Conservation (phyloP, 2,329 filamentous ascomycete genomes). For the Pseudogymnoascus sp. region DNA sequence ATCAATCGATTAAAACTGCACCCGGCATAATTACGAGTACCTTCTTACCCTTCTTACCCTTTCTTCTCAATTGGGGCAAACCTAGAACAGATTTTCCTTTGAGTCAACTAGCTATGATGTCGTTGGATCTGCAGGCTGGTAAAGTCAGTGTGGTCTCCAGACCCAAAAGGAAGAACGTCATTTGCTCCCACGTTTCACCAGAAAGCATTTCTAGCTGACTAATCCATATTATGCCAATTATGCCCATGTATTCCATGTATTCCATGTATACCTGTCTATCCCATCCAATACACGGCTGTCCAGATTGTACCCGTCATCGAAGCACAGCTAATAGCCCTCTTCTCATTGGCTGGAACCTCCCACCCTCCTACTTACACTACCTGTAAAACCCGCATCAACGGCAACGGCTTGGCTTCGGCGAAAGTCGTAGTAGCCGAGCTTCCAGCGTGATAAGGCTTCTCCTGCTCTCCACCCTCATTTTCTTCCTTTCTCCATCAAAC, state of each 20-base stretch:
- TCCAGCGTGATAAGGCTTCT: constrained; percentile 9
- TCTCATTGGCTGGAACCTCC: neutral
- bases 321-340: neutral
- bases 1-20: neutral
- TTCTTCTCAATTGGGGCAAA: neutral
- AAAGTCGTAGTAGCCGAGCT: constrained; percentile 10
- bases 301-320: constrained; percentile 8
- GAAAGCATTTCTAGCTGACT: neutral
- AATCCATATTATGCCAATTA: constrained; percentile 2
- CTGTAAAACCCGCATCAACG: constrained; percentile 9
- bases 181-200: constrained; percentile 3
- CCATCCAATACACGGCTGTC: neutral
- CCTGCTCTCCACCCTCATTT: constrained; percentile 5
- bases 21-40: neutral
- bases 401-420: constrained; percentile 9
- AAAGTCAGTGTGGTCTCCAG: constrained; percentile 3
- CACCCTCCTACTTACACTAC: neutral
- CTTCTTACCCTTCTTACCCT: neutral
- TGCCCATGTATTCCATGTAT: neutral
- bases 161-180: neutral
- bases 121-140: constrained; percentile 1
- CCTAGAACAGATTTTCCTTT: neutral
- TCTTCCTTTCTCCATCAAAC: constrained; percentile 13
- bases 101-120: constrained; percentile 2
- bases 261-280: neutral